phyloP scores from a whole-genome alignment of 192 early-diverging fungal genomes.

The Linnemannia zychae region DNA sequence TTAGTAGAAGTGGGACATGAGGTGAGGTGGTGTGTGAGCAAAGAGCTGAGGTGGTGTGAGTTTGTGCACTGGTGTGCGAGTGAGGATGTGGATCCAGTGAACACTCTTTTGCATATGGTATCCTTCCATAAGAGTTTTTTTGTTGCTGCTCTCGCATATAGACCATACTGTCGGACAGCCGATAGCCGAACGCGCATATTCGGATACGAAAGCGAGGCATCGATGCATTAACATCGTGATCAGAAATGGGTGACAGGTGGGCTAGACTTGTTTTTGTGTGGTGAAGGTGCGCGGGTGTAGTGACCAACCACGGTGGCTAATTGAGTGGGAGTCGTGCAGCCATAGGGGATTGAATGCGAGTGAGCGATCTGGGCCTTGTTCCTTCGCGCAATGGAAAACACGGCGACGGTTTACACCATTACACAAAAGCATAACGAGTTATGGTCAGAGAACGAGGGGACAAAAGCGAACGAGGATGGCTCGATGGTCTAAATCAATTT shows the following conservation, averaged over 20 bases:
- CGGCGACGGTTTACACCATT: not conserved
- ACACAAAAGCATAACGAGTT: not conserved
- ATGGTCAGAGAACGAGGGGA: not conserved
- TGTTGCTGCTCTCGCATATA: not conserved
- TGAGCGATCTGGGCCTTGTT: not conserved
- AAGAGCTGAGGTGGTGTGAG: not conserved
- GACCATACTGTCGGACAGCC: not conserved
- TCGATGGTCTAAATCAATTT: not conserved
- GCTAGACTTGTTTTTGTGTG: not conserved
- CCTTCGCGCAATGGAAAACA: not conserved
- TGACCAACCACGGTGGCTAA: not conserved
- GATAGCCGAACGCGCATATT: not conserved
- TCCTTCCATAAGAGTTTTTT: not conserved
- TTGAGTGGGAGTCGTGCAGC: not conserved
- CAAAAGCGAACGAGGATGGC: not conserved
- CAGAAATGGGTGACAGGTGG: not conserved
- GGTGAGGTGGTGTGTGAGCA: not conserved
- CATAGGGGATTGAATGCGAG: not conserved
- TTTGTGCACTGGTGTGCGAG: not conserved
- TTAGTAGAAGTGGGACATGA: not conserved
- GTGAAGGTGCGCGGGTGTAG: not conserved
- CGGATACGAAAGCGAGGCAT: not conserved
- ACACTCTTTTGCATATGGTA: not conserved
- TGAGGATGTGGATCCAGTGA: constrained; percentile 7
- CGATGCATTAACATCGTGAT: constrained; percentile 1